Evolutionary conservation across 352 stramenopile species (phyloP).

Genomic region (Globisporangium yorkense): DNA sequence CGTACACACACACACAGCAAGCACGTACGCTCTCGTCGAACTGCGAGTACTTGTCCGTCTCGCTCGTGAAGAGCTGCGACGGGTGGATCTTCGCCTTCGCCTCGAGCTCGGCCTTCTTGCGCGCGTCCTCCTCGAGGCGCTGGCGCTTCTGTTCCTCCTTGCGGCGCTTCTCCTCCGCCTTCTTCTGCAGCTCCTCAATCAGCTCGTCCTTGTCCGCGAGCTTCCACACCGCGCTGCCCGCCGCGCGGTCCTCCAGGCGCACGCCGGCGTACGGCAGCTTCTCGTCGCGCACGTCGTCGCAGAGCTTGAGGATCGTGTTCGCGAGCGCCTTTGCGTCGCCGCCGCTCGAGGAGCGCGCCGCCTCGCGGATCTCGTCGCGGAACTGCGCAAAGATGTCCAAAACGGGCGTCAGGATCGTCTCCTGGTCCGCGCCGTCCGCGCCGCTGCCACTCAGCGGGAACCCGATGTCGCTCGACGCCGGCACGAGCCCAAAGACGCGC

Average conservation of each 20-base stretch:
- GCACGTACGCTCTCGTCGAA: conserved; percentile 84
- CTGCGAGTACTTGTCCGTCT: conserved; percentile 87
- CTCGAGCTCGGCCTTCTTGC: conserved; percentile 77
- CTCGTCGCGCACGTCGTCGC: conserved; percentile 86
- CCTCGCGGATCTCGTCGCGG: conserved; percentile 75
- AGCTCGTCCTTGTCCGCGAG: conserved; percentile 87
- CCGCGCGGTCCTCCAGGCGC: conserved; percentile 79
- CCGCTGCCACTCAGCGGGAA: conserved; percentile 52
- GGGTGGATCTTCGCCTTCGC: conserved; percentile 89
- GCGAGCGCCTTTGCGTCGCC: conserved; percentile 51
- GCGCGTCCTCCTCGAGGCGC: conserved; percentile 61
- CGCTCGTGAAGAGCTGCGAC: conserved; percentile 88
- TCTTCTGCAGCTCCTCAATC: conserved; percentile 73
- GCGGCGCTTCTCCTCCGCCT: conserved; percentile 63
- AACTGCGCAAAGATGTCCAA: conserved; percentile 90
- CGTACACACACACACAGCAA: not conserved
- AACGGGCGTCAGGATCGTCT: conserved; percentile 79
- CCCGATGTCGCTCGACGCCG: conserved; percentile 67
- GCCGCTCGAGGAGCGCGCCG: conserved; percentile 34
- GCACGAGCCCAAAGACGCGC: conserved; percentile 75
- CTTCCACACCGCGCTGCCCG: conserved; percentile 82
- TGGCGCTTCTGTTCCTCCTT: conserved; percentile 80
- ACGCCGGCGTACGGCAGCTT: conserved; percentile 86
- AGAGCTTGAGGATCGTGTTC: conserved; percentile 69
- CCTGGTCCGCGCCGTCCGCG: conserved; percentile 41